Evolutionary conservation across 805 yeast species (phyloP).

Genomic region (Suhomyces pyralidae): DNA sequence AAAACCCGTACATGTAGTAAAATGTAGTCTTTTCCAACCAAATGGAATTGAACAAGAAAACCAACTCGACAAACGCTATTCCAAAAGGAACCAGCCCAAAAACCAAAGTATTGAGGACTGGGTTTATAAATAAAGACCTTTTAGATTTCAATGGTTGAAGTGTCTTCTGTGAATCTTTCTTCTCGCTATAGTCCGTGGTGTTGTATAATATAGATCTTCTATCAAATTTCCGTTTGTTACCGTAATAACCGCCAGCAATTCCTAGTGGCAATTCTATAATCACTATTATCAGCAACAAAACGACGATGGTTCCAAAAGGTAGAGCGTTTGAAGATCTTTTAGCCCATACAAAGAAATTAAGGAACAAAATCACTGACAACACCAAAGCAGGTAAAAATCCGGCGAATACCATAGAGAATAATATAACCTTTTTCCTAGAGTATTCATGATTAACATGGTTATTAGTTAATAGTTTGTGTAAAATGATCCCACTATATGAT

Average conservation of each 20-base stretch:
- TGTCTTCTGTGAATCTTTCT: background rate
- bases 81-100: slow-evolving; percentile 79
- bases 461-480: slow-evolving; percentile 54
- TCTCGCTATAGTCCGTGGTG: background rate
- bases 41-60: slow-evolving; percentile 67
- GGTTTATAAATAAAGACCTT: slow-evolving; percentile 20
- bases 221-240: slow-evolving; percentile 34
- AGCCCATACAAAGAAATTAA: slow-evolving; percentile 74
- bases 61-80: slow-evolving; percentile 74
- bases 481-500: slow-evolving; percentile 66
- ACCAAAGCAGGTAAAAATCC: slow-evolving; percentile 46
- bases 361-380: slow-evolving; percentile 47
- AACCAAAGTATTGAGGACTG: slow-evolving; percentile 32
- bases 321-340: slow-evolving; percentile 70
- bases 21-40: slow-evolving; percentile 80
- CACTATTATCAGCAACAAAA: slow-evolving; percentile 56
- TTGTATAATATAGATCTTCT: slow-evolving; percentile 16
- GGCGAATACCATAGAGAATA: slow-evolving; percentile 30
- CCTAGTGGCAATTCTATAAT: slow-evolving; percentile 74
- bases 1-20: slow-evolving; percentile 77
- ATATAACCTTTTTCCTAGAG: slow-evolving; percentile 8
- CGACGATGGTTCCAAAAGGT: slow-evolving; percentile 72
- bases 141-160: background rate
- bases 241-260: slow-evolving; percentile 62
- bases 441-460: slow-evolving; percentile 28